These are phyloP conservation scores for Tricladium varicosporioides DNA, from an alignment of 2,329 filamentous ascomycete genomes.

Conservation along the genomic window DNA sequence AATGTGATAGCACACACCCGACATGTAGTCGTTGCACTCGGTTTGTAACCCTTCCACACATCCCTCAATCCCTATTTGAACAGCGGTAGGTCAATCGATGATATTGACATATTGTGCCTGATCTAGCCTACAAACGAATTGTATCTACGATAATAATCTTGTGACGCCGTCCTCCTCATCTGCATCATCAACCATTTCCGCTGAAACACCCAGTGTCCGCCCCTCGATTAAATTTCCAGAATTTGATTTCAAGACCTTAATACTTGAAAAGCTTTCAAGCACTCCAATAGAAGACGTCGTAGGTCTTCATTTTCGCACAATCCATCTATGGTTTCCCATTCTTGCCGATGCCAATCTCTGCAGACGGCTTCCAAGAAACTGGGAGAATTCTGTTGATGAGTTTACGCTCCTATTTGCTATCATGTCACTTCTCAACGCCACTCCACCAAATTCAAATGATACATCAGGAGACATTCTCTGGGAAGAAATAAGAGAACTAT, in stretches of 20 bases:
- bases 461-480: neutral
- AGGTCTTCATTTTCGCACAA: neutral
- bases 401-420: neutral
- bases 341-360: neutral
- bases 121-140: no score
- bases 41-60: no score
- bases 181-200: no score
- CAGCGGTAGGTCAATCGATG: no score
- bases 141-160: no score
- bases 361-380: neutral
- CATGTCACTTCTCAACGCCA: neutral
- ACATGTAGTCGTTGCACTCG: constrained; percentile 46
- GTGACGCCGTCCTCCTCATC: no score
- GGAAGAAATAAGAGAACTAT: neutral
- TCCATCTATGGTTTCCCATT: constrained; percentile 1
- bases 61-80: no score
- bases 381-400: neutral
- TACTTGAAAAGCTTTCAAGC: no score
- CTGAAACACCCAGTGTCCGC: no score
- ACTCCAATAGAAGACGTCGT: neutral
- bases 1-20: constrained; percentile 50
- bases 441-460: neutral
- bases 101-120: no score
- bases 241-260: no score
- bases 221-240: no score